Base-by-base conservation (phyloP, 2,329 filamentous ascomycete genomes). In the Aspergillus aculeatus region DNA sequence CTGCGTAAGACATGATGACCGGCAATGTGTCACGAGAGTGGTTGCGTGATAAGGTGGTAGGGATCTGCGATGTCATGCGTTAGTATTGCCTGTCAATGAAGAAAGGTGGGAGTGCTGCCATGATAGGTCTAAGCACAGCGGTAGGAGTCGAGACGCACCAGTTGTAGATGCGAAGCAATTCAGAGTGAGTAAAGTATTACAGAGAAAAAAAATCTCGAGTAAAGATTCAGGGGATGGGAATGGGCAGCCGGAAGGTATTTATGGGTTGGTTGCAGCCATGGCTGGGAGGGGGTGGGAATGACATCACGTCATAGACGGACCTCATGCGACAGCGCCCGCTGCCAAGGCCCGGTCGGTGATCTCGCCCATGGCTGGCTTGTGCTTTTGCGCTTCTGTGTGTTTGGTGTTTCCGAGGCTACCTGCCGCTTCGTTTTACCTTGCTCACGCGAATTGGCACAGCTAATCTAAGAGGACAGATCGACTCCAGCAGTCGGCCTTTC, bases 1-100 rank as follows among this genome's bases (percentile, higher is more conserved):
- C 74, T 64, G 80, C 80, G 71, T 82, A 82, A 62, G 78, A 81
- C 80, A 81, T 82, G 56, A 53, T 73, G 61, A 47, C 58, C 48
- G 49, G 53, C 56, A 58, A 54, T 41, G 51, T 41, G 32, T 47
- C 29, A 32, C 29, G 16, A 32, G 19, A 26, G 50, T 11, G 11
- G 38, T 24, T 50, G 24, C 19, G 29, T 55, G 31, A 41, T 58
- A 58, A 47, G 38, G 26, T 24, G 55, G 38, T 38, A 14, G 11
- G 50, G 48, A 44, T 50, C 52, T 47, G 41, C 41, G 53, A 48
- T 41, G 53, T 55, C 53, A 55, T 48, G 41, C 31, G 53, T 55
- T 24, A 47, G 24, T 16, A 19, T 7, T 16, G 41, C 41, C 19
- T 48, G 19, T 26, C 26, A 23, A 10, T 0, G 11, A 41, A 29